These are phyloP conservation scores for Nematocida major DNA, from an alignment of 371 early-diverging fungal genomes.

Conservation along the genomic window DNA sequence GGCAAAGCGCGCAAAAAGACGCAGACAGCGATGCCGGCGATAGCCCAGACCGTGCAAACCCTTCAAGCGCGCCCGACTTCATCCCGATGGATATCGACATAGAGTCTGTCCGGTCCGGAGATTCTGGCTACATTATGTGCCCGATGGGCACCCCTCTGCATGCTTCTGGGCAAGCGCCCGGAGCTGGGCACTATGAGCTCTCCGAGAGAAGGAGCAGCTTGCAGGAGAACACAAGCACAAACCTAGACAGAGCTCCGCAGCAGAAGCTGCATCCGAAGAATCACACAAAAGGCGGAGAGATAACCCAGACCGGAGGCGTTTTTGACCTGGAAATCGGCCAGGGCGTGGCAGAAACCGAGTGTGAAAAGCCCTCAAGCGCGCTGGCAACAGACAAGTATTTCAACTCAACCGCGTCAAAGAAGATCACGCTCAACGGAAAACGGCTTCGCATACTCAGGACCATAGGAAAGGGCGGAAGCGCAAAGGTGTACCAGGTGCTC, in stretches of 20 bases:
- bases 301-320: constrained; percentile 1
- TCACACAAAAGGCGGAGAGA: background rate
- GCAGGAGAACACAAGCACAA: too few relatives aligned
- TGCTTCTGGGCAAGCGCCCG: too few relatives aligned
- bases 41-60: too few relatives aligned
- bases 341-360: background rate
- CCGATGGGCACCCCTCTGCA: too few relatives aligned
- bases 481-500: constrained; percentile 78
- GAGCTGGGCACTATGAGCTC: too few relatives aligned
- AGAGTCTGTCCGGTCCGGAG: too few relatives aligned
- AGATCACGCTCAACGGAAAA: constrained; percentile 55
- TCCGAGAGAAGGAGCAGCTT: too few relatives aligned
- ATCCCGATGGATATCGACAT: too few relatives aligned
- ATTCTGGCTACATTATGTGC: too few relatives aligned
- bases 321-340: constrained; percentile 22
- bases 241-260: background rate
- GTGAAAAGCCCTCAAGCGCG: background rate
- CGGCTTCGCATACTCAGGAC: constrained; percentile 49
- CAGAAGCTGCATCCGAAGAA: background rate
- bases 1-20: too few relatives aligned
- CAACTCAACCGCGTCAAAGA: constrained; percentile 3
- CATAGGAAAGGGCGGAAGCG: constrained; percentile 78
- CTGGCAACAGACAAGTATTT: constrained; percentile 9
- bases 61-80: too few relatives aligned
- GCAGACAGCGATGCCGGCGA: too few relatives aligned